Percentiles rank a stretch among this genome's conserved stretches.
Evolutionary conservation across 148 eudicot genomes (phyloP).

Genomic region (Arbutus unedo): DNA sequence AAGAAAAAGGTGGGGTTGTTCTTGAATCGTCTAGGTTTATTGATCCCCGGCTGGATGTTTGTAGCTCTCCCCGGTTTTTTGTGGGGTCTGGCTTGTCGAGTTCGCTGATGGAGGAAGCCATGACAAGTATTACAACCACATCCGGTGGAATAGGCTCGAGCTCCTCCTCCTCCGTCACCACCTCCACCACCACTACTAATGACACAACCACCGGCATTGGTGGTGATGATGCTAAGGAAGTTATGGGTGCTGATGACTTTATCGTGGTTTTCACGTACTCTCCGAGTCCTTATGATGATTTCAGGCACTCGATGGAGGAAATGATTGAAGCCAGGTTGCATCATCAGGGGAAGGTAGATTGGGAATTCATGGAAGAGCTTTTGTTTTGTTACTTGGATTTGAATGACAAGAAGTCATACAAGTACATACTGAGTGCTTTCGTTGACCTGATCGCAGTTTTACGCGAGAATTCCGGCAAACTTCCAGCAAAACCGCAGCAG

Average conservation of each 20-base stretch:
- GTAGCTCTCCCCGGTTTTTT: conserved; percentile 47
- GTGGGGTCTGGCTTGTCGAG: conserved; percentile 38
- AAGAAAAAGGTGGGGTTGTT: not conserved
- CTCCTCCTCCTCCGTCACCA: not conserved
- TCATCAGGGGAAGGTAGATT: conserved; percentile 46
- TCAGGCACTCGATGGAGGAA: conserved; percentile 66
- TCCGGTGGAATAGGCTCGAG: conserved; percentile 25
- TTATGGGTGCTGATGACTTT: conserved; percentile 39
- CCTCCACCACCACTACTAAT: not conserved
- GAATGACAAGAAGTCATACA: conserved; percentile 60
- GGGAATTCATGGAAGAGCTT: conserved; percentile 79
- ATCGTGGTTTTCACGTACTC: conserved; percentile 53
- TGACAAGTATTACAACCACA: conserved; percentile 5
- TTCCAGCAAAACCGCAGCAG: conserved; percentile 9
- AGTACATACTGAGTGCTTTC: conserved; percentile 64
- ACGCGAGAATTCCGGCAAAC: conserved; percentile 21
- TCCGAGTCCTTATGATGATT: conserved; percentile 57
- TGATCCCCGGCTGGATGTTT: conserved; percentile 37
- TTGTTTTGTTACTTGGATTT: conserved; percentile 61
- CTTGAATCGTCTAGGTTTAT: conserved; percentile 23
- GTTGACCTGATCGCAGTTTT: conserved; percentile 47
- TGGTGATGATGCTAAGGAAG: not conserved
- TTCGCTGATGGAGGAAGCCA: conserved; percentile 39
- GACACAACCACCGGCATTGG: not conserved
- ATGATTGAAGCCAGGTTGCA: conserved; percentile 48